These are phyloP conservation scores for Lipomyces spencermartinsiae DNA, from an alignment of 805 yeast genomes.

Conservation along the genomic window DNA sequence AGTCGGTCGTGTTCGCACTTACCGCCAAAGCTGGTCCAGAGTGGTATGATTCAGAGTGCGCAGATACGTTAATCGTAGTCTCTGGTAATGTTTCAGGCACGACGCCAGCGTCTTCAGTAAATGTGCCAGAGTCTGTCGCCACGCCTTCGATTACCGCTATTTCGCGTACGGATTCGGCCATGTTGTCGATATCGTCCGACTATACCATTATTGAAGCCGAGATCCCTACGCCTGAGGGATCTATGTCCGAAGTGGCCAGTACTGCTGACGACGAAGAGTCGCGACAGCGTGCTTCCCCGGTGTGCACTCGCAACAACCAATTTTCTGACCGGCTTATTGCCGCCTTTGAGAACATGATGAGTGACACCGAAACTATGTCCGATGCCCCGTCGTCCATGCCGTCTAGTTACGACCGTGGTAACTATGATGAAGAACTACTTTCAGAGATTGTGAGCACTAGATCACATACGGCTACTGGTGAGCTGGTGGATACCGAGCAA, in stretches of 20 bases:
- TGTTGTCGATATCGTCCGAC: slow-evolving; percentile 4
- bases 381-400: slow-evolving; percentile 4
- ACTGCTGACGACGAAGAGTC: slow-evolving; percentile 4
- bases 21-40: slow-evolving; percentile 26
- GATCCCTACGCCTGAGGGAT: slow-evolving; percentile 8
- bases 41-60: slow-evolving; percentile 14
- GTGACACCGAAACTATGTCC: slow-evolving; percentile 19
- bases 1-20: slow-evolving; percentile 18
- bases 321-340: slow-evolving; percentile 23
- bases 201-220: slow-evolving; percentile 7
- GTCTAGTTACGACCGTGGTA: neutral
- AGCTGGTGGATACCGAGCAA: neutral
- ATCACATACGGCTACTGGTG: neutral
- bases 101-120: neutral
- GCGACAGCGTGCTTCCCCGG: neutral
- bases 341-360: slow-evolving; percentile 30
- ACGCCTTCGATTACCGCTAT: slow-evolving; percentile 8
- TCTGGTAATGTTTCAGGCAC: neutral
- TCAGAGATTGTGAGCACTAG: neutral
- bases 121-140: neutral
- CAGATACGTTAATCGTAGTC: neutral
- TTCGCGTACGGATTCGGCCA: slow-evolving; percentile 3
- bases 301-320: slow-evolving; percentile 9
- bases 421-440: neutral
- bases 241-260: slow-evolving; percentile 9